Base-by-base conservation (phyloP, 2,329 filamentous ascomycete genomes). In the Scytalidium lignicola region DNA sequence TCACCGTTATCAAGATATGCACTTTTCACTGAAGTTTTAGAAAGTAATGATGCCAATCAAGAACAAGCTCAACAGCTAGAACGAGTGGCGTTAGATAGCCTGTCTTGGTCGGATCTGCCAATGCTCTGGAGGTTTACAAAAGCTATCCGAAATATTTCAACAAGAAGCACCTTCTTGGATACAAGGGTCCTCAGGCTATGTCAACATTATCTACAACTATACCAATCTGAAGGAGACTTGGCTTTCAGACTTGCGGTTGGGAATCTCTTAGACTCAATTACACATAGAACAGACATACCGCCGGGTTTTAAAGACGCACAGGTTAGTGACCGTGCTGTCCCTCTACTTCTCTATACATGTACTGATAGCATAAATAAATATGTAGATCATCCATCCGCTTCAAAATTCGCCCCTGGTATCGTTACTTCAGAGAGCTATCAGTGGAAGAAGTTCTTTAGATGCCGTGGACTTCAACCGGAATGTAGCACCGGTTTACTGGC, bases 331-430 rank as follows among this genome's bases (percentile, higher is more conserved):
- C 50, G 54, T 62, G 59, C 57, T 41, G 29, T 52, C 53, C 58
- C 46, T 56, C 53, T 51, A 44, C 52, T 58, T 56, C 23, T 54
- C 51, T 50, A 55, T 19, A 51, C 65, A 43, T 68, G 57, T 63
- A 64, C 62, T 62, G 58, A 64, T 61, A 64, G 55, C 44, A 51
- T 50, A 48, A 58, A 59, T 60, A 55, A 61, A 54, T 32, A 51
- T 63, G 44, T 68, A 81, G 70, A 75, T 81, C 2, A 62, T 84
- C 8, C 79, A 85, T 55, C 74, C 81, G 12, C 64, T 85, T 17
- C 75, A 80, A 52, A 85, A 86, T 56, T 71, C 73, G 2, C 69
- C 72, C 2, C 62, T 82, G n/a, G 64, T 77, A 2, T 67, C 70
- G 5, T 58, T 81, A 2, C 60, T 81, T 23, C 64, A 71, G 59